Conservation (phyloP, 371 early-diverging fungal species). For the Haplosporangium sp. region DNA sequence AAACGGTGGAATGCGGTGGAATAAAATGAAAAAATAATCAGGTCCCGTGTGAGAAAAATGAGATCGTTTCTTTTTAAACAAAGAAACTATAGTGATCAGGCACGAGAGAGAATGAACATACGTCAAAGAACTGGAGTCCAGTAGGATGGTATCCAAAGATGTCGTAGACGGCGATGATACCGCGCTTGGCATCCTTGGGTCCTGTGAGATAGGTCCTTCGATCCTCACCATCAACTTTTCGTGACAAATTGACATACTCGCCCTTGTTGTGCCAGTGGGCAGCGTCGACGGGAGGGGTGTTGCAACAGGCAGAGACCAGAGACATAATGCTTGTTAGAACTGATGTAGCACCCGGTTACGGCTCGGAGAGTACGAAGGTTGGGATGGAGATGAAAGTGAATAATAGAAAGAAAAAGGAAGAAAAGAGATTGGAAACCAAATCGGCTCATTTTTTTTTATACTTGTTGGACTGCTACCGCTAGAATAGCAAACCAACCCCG, state of each 20-base stretch:
- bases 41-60: no score
- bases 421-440: no score
- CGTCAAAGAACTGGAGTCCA: slow-evolving; percentile 44
- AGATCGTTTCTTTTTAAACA: no score
- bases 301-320: slow-evolving; percentile 43
- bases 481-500: no score
- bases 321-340: slow-evolving; percentile 20
- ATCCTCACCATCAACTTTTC: slow-evolving; percentile 29
- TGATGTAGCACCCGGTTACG: no score
- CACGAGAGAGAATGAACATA: slow-evolving; percentile 2
- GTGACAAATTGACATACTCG: slow-evolving; percentile 10
- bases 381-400: no score
- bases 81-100: no score
- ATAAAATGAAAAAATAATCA: background rate
- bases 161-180: slow-evolving; percentile 45
- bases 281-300: slow-evolving; percentile 40
- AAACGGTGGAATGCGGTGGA: no score
- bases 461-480: no score
- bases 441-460: no score
- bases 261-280: slow-evolving; percentile 52
- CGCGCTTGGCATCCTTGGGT: slow-evolving; percentile 51
- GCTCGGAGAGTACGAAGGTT: no score
- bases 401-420: no score
- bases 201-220: slow-evolving; percentile 39
- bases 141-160: slow-evolving; percentile 48